phyloP scores from a whole-genome alignment of 2,329 filamentous ascomycete species.

The Graphiopsis chlorocephala region DNA sequence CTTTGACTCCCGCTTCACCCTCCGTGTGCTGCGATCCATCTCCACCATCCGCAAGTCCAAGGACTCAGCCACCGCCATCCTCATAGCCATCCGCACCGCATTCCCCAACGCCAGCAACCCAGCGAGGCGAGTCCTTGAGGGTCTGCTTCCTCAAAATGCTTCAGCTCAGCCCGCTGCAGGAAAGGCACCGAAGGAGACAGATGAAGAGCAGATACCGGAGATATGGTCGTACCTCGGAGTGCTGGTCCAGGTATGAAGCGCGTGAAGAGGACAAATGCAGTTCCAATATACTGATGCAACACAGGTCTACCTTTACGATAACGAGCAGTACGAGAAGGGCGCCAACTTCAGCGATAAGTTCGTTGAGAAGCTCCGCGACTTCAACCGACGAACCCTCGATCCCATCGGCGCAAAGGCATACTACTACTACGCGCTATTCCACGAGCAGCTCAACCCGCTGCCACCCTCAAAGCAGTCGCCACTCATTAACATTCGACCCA shows the following conservation, averaged over 20 bases:
- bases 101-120: conserved; percentile 32
- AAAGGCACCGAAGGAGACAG: conserved; percentile 23
- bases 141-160: conserved; percentile 29
- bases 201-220: conserved; percentile 35
- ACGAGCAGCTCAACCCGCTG: conserved; percentile 82
- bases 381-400: conserved; percentile 92
- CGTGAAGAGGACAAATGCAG: not conserved
- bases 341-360: conserved; percentile 80
- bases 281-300: conserved; percentile 36
- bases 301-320: conserved; percentile 86
- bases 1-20: conserved; percentile 92
- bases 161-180: conserved; percentile 17
- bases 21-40: conserved; percentile 90
- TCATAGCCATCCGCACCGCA: conserved; percentile 33
- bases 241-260: conserved; percentile 33
- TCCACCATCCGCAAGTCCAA: conserved; percentile 87
- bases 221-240: conserved; percentile 39
- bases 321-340: conserved; percentile 75
- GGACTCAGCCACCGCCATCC: conserved; percentile 35
- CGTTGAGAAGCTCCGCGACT: conserved; percentile 76
- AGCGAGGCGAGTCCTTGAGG: conserved; percentile 33
- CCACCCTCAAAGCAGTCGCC: conserved; percentile 87
- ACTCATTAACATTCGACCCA: conserved; percentile 80
- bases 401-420: conserved; percentile 92
- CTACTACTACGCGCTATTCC: conserved; percentile 96